phyloP scores from a whole-genome alignment of 805 yeast species.

The Sugiyamaella smithiae region DNA sequence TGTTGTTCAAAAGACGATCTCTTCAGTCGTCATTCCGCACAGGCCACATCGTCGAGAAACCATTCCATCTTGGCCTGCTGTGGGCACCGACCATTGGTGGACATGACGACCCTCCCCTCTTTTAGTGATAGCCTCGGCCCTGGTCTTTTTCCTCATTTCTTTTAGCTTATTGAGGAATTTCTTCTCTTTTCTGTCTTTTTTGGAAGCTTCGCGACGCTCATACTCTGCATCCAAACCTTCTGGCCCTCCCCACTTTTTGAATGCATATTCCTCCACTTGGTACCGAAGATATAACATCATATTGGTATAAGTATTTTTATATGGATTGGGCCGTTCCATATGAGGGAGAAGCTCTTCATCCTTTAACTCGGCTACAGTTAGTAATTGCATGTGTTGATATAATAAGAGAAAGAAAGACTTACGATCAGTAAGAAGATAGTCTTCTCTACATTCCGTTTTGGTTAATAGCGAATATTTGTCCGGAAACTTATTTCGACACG shows the following conservation, averaged over 20 bases:
- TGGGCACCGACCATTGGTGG: constrained; percentile 41
- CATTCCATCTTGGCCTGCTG: constrained; percentile 23
- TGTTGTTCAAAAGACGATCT: no score
- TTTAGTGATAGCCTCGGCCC: constrained; percentile 81
- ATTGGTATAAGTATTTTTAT: constrained; percentile 78
- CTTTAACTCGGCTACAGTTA: constrained; percentile 58
- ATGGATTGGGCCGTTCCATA: constrained; percentile 91
- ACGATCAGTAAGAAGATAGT: constrained; percentile 84
- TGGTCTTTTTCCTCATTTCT: constrained; percentile 86
- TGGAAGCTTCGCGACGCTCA: constrained; percentile 73
- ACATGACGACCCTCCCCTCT: constrained; percentile 54
- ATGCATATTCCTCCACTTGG: constrained; percentile 92
- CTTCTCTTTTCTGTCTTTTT: constrained; percentile 70
- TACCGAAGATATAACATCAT: constrained; percentile 90
- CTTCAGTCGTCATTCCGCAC: constrained; percentile 85
- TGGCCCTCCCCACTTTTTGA: constrained; percentile 90
- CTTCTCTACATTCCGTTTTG: constrained; percentile 92
- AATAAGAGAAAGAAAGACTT: no score
- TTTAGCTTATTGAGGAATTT: constrained; percentile 72
- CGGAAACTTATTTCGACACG: constrained; percentile 68
- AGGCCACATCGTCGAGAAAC: constrained; percentile 64
- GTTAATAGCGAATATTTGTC: constrained; percentile 90
- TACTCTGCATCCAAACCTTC: constrained; percentile 91
- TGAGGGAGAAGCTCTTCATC: constrained; percentile 68
- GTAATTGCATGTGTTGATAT: no score